Evolutionary conservation across 2,329 filamentous ascomycete species (phyloP), one percentile per base, ranked within the genome.

Genomic region (Coleophoma crateriformis): DNA sequence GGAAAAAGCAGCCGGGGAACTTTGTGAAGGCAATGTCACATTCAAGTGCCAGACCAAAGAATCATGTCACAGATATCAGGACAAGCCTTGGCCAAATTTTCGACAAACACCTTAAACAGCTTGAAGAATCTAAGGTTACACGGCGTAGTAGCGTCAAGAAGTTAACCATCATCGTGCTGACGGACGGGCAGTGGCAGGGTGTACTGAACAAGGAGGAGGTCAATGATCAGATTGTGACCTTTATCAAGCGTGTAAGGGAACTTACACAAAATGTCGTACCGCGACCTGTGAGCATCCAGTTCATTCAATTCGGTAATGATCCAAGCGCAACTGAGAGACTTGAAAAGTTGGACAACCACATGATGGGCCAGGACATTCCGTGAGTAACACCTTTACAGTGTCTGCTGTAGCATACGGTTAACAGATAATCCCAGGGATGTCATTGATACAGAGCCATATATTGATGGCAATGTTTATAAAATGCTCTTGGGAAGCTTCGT

Each of bases 401-500:
- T n/a, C n/a, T n/a, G n/a, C n/a, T n/a, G n/a, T n/a, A n/a, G n/a
- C n/a, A n/a, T n/a, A n/a, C n/a, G n/a, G n/a, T n/a, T n/a, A n/a
- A n/a, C n/a, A n/a, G n/a, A n/a, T n/a, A n/a, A n/a, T n/a, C n/a
- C n/a, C 27, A 60, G 61, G 2, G 63, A 64, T 38, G 47, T 66
- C 19, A 60, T 64, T 17, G 64, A 64, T 33, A 59, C 56, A 1
- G 62, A 65, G 20, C 59, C 49, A 7, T n/a, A n/a, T n/a, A 53
- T 55, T 0, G 38, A 46, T 1, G 60, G 60, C 1, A 58, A 66
- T 38, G 50, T 65, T 12, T 58, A 64, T 20, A 66, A 66, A 39
- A 65, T 66, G 62, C 58, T 65, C 11, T 46, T 64, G 2, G 62
- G 62, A 10, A 65, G 62, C 53, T 61, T 56, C 20, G 53, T 56